Base-by-base conservation (phyloP, 2,329 filamentous ascomycete species). In the Stagonosporopsis vannaccii region DNA sequence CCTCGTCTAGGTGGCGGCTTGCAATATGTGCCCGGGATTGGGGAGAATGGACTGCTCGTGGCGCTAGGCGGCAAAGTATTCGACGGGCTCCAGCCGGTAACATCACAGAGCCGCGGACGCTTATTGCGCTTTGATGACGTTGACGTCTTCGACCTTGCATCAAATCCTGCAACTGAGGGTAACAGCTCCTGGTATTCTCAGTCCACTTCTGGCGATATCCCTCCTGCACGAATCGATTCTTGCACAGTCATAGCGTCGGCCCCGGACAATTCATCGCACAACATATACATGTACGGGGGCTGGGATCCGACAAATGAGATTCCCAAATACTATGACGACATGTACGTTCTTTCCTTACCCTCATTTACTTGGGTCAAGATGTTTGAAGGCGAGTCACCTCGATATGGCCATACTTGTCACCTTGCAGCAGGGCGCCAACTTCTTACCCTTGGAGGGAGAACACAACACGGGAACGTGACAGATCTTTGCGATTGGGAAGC, bases 271-370 rank as follows among this genome's bases (percentile, higher is more conserved):
- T 80, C 78, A 2, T 79, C 76, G 51, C 71, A 68, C n/a, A 80
- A 82, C 49, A 79, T 81, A 30, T 74, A 71, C 33, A 37, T 84
- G 44, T 84, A 83, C 51, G 82, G 82, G 17, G 82, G 82, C 7
- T 72, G 70, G 26, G 70, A 80, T 53, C 70, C 69, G 8, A 76
- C 62, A 6, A 75, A 67, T 8, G 46, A 35, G 23, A 46, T 35
- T 8, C 46, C 43, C 26, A 57, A 36, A 22, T 74, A 69, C 23
- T 50, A 42, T 6, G 81, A 83, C 49, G 80, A 82, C 35, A 66
- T 81, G 7, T 80, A 78, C 47, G 73, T 81, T 7, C 70, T 83
- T 1, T 79, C 78, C 49, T 15, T 50, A 7, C 37, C 47, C 1
- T 50, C 47, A 0, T 50, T 50, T 11, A 50, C 46, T 11, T 42